Conservation (phyloP, 108 stramenopile species). For the Skeletonema grethae region DNA sequence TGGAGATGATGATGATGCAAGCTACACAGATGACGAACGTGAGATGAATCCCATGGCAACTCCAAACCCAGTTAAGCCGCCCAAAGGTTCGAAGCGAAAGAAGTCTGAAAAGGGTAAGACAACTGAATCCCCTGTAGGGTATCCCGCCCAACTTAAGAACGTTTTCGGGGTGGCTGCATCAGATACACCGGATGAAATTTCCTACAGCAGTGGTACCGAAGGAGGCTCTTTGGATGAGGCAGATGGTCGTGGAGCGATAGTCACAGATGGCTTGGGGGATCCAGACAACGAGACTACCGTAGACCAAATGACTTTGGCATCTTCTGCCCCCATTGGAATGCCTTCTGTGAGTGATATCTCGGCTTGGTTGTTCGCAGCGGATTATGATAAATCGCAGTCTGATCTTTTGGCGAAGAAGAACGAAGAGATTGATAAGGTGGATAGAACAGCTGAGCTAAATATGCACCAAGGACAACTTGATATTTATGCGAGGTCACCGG, state of each 20-base stretch:
- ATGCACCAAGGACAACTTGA: conserved; percentile 22
- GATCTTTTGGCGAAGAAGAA: not conserved
- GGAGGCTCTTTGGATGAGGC: not conserved
- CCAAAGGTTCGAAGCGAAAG: not conserved
- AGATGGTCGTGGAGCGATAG: not conserved
- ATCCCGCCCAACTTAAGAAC: no score
- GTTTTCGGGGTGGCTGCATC: no score
- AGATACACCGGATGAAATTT: not conserved
- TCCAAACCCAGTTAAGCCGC: no score
- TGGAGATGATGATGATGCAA: no score
- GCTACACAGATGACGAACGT: no score
- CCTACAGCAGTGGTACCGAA: not conserved
- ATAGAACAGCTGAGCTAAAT: not conserved
- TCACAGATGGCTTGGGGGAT: not conserved
- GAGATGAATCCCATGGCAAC: no score
- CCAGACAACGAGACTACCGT: not conserved
- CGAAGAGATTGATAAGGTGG: not conserved
- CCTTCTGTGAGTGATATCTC: not conserved
- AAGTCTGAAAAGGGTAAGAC: no score
- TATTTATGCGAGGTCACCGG: conserved; percentile 22
- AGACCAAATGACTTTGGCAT: not conserved
- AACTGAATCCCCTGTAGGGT: no score
- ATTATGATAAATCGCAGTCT: no score
- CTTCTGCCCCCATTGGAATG: not conserved
- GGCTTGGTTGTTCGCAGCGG: not conserved